Conservation (phyloP, 2,329 filamentous ascomycete species). For the Diaporthe citri region DNA sequence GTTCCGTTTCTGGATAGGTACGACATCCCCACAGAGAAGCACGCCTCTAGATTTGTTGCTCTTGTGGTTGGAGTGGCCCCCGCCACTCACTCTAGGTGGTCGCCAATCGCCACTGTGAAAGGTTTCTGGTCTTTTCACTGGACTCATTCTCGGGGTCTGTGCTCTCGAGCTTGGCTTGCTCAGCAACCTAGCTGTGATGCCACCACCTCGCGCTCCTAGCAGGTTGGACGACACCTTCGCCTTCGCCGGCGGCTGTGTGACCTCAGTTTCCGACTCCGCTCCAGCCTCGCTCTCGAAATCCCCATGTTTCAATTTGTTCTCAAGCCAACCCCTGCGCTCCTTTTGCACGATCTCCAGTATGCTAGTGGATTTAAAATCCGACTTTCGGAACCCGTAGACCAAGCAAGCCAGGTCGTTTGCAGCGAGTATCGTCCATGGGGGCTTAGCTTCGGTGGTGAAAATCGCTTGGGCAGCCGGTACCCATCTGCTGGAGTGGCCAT, state of each 20-base stretch:
- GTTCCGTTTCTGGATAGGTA: slow-evolving; percentile 96
- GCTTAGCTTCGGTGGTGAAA: slow-evolving; percentile 91
- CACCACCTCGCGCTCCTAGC: slow-evolving; percentile 77
- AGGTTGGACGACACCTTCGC: slow-evolving; percentile 60
- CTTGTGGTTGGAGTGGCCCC: slow-evolving; percentile 70
- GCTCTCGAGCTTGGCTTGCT: slow-evolving; percentile 80
- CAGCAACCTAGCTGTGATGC: slow-evolving; percentile 88
- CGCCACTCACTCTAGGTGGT: slow-evolving; percentile 62
- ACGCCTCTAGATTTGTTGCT: slow-evolving; percentile 79
- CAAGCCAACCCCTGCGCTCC: slow-evolving; percentile 89
- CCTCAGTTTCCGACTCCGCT: slow-evolving; percentile 53
- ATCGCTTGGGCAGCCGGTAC: slow-evolving; percentile 94
- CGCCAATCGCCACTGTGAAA: slow-evolving; percentile 69
- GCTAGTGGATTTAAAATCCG: slow-evolving; percentile 92
- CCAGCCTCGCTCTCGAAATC: slow-evolving; percentile 61
- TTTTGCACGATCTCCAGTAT: slow-evolving; percentile 95
- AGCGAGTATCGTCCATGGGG: slow-evolving; percentile 95
- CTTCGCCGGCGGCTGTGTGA: slow-evolving; percentile 48
- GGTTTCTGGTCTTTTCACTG: slow-evolving; percentile 71
- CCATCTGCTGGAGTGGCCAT: slow-evolving; percentile 91
- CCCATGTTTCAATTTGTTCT: slow-evolving; percentile 81
- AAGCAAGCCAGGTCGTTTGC: slow-evolving; percentile 97
- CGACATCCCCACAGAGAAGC: slow-evolving; percentile 94
- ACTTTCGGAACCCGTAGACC: slow-evolving; percentile 98
- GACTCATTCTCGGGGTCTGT: slow-evolving; percentile 65